Evolutionary conservation across 2,329 filamentous ascomycete species (phyloP), one percentile per base, ranked within the genome.

Genomic region (Hypoxylon rubiginosum): DNA sequence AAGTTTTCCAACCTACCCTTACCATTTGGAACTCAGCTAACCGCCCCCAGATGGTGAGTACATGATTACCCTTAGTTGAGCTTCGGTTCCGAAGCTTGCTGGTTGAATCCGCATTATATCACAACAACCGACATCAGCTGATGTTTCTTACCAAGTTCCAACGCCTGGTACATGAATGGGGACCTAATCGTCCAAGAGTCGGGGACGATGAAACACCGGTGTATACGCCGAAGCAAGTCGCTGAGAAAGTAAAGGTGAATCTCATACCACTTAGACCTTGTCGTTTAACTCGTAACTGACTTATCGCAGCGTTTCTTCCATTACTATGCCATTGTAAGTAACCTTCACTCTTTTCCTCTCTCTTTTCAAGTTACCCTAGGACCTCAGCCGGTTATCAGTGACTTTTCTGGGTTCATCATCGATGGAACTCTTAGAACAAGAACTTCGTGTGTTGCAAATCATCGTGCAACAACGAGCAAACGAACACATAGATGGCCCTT

Each of bases 101-200:
- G 10, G 32, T 1, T 15, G 10, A 4, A 34, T 15, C 2, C 5
- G 6, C 15, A 17, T 9, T 41, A 41, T 10, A 10, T 41, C 34
- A 17, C 15, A 41, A 10, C 5, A 17, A 4, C 15, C 3, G 36
- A 17, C 15, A 34, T 13, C 15, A 10, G 36, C 36, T 41, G 1
- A 41, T 15, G 4, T 41, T 41, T 17, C 1, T 4, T 41, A 4
- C 32, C 30, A 82, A 83, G 79, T 86, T 82, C 72, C 78, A 76
- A 50, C 81, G 80, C 21, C 78, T 86, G 0, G 74, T 83, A 1
- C 80, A 84, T 66, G 78, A 82, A 45, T 85, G 88, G 74, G 75
- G 78, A 13, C 72, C 74, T 26, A 75, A 77, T 53, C 73, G 79
- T 15, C 67, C 68, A 53, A 67, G 65, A 9, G 67, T 56, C 0